Base-by-base conservation (phyloP, 2,329 filamentous ascomycete genomes). In the Phoma sp. region DNA sequence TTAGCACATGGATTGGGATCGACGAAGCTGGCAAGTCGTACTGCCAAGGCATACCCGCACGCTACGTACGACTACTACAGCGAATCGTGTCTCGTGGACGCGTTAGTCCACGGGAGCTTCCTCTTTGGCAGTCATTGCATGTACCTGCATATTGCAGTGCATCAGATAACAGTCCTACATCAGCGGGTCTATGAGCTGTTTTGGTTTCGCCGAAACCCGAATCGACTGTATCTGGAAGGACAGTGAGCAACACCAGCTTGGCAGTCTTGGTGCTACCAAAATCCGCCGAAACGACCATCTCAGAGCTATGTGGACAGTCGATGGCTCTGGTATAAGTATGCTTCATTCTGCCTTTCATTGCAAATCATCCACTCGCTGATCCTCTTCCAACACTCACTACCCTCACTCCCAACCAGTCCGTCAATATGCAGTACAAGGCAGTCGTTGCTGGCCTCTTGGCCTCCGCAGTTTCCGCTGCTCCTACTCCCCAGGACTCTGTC, bases 391-490 rank as follows among this genome's bases (percentile, higher is more conserved):
- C 44, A 56, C 49, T 47, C 55, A 48, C 54, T 40, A 42, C 42
- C 39, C 40, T 52, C 42, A 41, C 50, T 51, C 46, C 55, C 36
- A 10, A 47, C 18, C 25, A 35, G 43, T 25, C 48, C 47, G n/a
- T 56, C 62, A 66, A 51, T 29, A 66, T 67, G 64, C 58, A 61
- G 45, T 56, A 61, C 62, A 61, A 64, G 51, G 52, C 65, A 30
- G n/a, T 67, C 33, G 5, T 66, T 39, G 56, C 58, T 43, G 60
- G 61, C 47, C 63, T 67, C 37, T 60, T 62, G 57, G 51, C 63
- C 41, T 63, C 67, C 13, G 62, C 57, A 14, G 46, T 66, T 30
- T 47, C 55, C 32, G 62, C 62, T 24, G 61, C 64, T 40, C 60
- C 67, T 13, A 58, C 59, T 30, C 66, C 67, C 25, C 66, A 69